These are phyloP conservation scores for Amorphotheca resinae DNA, from an alignment of 495 filamentous ascomycete genomes.

Conservation along the genomic window DNA sequence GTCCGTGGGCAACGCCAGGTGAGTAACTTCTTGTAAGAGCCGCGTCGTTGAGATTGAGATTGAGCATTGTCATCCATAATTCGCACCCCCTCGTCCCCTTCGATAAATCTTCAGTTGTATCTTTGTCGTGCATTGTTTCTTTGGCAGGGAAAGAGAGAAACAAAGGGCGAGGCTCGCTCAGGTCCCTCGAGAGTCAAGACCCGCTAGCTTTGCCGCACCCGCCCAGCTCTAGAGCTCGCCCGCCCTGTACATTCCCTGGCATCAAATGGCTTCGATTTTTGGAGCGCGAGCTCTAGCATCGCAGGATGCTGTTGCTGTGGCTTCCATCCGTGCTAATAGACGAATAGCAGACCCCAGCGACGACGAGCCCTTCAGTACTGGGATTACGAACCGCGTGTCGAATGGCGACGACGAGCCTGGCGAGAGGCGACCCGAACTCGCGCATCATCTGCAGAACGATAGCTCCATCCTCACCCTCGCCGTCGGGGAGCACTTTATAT, in stretches of 20 bases:
- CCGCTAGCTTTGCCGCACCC: neutral
- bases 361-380: conserved; percentile 9
- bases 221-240: neutral
- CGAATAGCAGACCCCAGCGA: conserved; percentile 15
- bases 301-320: neutral
- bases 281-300: conserved; percentile 7
- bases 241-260: neutral
- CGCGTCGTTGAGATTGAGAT: too few relatives aligned
- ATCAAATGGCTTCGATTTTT: conserved; percentile 19
- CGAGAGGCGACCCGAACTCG: conserved; percentile 35
- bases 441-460: conserved; percentile 58
- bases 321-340: neutral
- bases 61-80: neutral
- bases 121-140: too few relatives aligned
- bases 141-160: neutral
- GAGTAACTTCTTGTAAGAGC: too few relatives aligned
- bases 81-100: neutral
- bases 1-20: too few relatives aligned
- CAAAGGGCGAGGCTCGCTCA: neutral
- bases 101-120: too few relatives aligned
- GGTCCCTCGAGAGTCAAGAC: neutral
- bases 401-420: neutral
- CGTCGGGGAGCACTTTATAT: conserved; percentile 51
- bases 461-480: conserved; percentile 62
- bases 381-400: conserved; percentile 10